phyloP scores from a whole-genome alignment of 192 early-diverging fungal genomes.

The Gaertneriomyces semiglobifer region DNA sequence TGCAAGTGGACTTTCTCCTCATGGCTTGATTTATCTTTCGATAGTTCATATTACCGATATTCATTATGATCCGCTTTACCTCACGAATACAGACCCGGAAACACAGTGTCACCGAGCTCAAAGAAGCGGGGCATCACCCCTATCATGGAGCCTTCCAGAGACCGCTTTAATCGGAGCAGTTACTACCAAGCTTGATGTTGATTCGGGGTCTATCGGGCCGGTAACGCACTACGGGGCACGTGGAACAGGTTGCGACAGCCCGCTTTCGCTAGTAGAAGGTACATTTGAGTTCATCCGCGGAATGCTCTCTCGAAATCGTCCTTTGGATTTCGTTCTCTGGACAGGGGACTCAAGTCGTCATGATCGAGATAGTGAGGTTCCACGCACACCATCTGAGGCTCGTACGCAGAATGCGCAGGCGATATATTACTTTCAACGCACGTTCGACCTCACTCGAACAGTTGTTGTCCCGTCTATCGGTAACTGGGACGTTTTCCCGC shows the following conservation, averaged over 20 bases:
- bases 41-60: conserved; percentile 36
- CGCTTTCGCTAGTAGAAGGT: conserved; percentile 28
- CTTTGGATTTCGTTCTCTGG: conserved; percentile 40
- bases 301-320: neutral
- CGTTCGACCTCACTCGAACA: conserved; percentile 30
- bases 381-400: conserved; percentile 27
- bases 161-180: neutral
- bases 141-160: neutral
- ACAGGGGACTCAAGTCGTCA: conserved; percentile 49
- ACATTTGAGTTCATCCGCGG: conserved; percentile 19
- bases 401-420: conserved; percentile 27
- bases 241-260: conserved; percentile 36
- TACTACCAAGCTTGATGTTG: neutral
- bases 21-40: neutral
- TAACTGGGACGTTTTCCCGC: conserved; percentile 49
- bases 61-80: conserved; percentile 37
- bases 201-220: neutral
- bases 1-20: neutral
- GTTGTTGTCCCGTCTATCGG: conserved; percentile 44
- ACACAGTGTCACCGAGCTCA: conserved; percentile 15
- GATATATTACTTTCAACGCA: conserved; percentile 23
- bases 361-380: conserved; percentile 39
- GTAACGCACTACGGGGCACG: conserved; percentile 28
- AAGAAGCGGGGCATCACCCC: too few relatives aligned
- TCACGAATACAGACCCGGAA: conserved; percentile 8